A percentile compares a stretch with the other conserved stretches of the same genome.
These are phyloP conservation scores for Hemisphaericaspora xylofermentans DNA, from an alignment of 1,139 yeast genomes.

Conservation along the genomic window DNA sequence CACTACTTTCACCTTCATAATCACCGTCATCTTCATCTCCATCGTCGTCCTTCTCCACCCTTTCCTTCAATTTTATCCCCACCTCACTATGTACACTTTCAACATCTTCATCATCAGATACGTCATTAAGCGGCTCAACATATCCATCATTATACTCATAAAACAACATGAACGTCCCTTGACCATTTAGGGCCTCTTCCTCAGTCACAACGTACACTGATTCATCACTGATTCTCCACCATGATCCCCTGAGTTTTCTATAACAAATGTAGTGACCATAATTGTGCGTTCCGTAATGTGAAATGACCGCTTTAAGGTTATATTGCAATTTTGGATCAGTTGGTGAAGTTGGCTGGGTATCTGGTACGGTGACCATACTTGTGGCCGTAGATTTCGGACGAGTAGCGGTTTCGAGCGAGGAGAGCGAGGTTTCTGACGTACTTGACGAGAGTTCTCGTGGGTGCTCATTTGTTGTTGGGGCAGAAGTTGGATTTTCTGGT, in stretches of 20 bases:
- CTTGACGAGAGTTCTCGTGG: background rate
- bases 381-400: constrained; percentile 12
- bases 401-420: constrained; percentile 7
- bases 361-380: constrained; percentile 13
- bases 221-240: constrained; percentile 97
- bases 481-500: background rate
- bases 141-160: constrained; percentile 59
- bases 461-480: background rate
- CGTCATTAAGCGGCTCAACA: constrained; percentile 28
- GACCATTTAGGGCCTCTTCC: constrained; percentile 73
- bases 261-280: constrained; percentile 93
- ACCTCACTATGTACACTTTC: constrained; percentile 23
- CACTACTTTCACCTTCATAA: constrained; percentile 17
- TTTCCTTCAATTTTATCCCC: constrained; percentile 5
- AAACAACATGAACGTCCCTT: constrained; percentile 90
- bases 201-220: constrained; percentile 78
- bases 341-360: constrained; percentile 6
- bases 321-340: constrained; percentile 49
- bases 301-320: constrained; percentile 76
- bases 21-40: constrained; percentile 10
- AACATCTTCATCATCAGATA: constrained; percentile 33
- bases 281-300: constrained; percentile 92
- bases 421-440: constrained; percentile 5
- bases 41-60: background rate
- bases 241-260: constrained; percentile 73